Evolutionary conservation across 2,329 filamentous ascomycete genomes (phyloP).

Genomic region (Nigrospora oryzae): DNA sequence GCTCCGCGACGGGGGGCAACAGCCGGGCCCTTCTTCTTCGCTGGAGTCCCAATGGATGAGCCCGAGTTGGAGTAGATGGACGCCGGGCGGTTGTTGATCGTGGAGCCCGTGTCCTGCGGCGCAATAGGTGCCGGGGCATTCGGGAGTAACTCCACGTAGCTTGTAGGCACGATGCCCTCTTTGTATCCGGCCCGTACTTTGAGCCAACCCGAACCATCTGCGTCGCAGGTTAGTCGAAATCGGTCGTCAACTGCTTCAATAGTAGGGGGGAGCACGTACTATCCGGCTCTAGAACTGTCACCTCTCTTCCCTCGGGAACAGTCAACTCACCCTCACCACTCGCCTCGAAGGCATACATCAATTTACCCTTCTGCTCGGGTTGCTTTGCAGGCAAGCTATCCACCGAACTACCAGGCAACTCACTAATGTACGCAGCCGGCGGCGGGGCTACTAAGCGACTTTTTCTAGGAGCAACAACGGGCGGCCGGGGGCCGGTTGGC

Average conservation of each 20-base stretch:
- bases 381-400: conserved; percentile 29
- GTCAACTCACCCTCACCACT: conserved; percentile 74
- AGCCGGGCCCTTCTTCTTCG: conserved; percentile 82
- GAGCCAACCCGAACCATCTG: conserved; percentile 88
- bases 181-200: conserved; percentile 68
- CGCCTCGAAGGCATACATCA: conserved; percentile 83
- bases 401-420: conserved; percentile 45
- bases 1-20: conserved; percentile 86
- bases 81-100: conserved; percentile 47
- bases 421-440: conserved; percentile 69
- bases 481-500: conserved; percentile 37
- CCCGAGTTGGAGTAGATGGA: conserved; percentile 74
- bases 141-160: conserved; percentile 67
- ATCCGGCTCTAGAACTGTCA: conserved; percentile 76
- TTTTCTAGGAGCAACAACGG: conserved; percentile 40
- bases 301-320: conserved; percentile 69
- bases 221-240: conserved; percentile 18
- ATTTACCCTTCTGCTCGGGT: conserved; percentile 65
- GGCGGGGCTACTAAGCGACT: conserved; percentile 82
- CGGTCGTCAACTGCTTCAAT: conserved; percentile 2
- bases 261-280: conserved; percentile 48
- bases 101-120: conserved; percentile 35
- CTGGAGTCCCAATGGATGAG: conserved; percentile 48
- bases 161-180: conserved; percentile 79
- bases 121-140: conserved; percentile 33